Evolutionary conservation across 768 basidiomycete species (phyloP), one percentile per base, ranked within the genome.

Genomic region (Amylocystis lapponica): DNA sequence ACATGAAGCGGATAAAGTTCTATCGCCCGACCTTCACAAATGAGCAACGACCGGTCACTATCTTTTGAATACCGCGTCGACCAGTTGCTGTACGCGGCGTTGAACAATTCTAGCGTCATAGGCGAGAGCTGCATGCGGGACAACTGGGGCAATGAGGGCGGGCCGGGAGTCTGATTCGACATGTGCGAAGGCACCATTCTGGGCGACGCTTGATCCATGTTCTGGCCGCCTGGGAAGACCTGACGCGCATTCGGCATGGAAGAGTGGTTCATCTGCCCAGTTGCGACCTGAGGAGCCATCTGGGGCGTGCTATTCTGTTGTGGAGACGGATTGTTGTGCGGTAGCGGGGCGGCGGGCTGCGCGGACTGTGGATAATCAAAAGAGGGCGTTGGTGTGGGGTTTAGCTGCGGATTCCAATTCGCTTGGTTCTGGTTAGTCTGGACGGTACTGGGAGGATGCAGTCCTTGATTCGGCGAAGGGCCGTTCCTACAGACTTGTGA

Each of bases 1-100:
- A 61, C 59, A 54, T 87, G 83, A 32, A 88, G 60, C 25, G 58
- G 55, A 61, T 79, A 69, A 23, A 86, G 58, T 55, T 86, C 79
- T n/a, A 87, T 73, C 31, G 48, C 58, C 27, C 76, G 71, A 41
- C 68, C 69, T 8, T 84, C 83, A 29, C 78, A 64, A 27, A 61
- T 65, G 52, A 78, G 46, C 29, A 74, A 44, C 3, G 66, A 66
- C 31, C 56, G 47, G 43, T 76, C 71, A 13, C 67, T 57, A 19
- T 65, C 63, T 35, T 74, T 51, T 6, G 59, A 57, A 42, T 71
- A 68, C 38, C 63, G 72, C 33, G 53, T 42, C 49, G 73, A 74
- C 49, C 69, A 83, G 16, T 58, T 66, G 38, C 68, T 68, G 54
- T 75, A 81, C 13, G 72, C 67, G 3, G 47, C 51, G 1, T 81